Evolutionary conservation across 768 basidiomycete species (phyloP), one percentile per base, ranked within the genome.

Genomic region (Lactarius pseudohatsudake): DNA sequence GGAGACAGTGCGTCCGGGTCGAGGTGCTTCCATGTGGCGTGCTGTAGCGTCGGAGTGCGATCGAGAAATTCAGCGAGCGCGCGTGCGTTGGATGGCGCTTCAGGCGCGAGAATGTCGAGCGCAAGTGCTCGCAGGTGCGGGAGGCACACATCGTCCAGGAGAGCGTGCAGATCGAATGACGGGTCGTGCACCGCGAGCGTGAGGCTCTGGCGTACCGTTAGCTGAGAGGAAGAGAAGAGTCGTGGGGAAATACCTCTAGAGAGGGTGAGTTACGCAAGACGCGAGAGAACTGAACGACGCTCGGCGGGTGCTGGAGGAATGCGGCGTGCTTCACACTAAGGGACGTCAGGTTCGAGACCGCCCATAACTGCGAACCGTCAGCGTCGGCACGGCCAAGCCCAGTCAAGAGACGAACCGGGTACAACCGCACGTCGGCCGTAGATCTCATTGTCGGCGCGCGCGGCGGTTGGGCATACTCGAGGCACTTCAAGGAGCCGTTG

Each of bases 111-210:
- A 22, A 57, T 47, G 28, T 41, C 38, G 41, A 64, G 55, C 3
- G 55, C 20, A 22, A 64, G 62, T 2, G 20, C 9, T 28, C 32
- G 28, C 2, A 36, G 40, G 62, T 20, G 54, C 20, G 55, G 36
- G 62, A 57, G 47, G 41, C 56, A 32, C n/a, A 36, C 11, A 36
- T 47, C 47, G 11, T 50, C 22, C 22, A 62, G 28, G 50, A 62
- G 50, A 34, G 22, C 13, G 4, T 18, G 53, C 16, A 64, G 41
- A 28, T 64, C 62, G 56, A 64, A 45, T 4, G 54, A 18, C 20
- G 28, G 28, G 78, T 50, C n/a, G 8, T 80, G 47, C 77, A 82
- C 22, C 76, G 75, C 30, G 74, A 81, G 60, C 72, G 40, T 43
- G 41, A 64, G 41, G 18, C 40, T 45, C 62, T 64, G 20, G 28